These are phyloP conservation scores for Fonsecaea monophora DNA, from an alignment of 2,329 filamentous ascomycete species.

Conservation along the genomic window DNA sequence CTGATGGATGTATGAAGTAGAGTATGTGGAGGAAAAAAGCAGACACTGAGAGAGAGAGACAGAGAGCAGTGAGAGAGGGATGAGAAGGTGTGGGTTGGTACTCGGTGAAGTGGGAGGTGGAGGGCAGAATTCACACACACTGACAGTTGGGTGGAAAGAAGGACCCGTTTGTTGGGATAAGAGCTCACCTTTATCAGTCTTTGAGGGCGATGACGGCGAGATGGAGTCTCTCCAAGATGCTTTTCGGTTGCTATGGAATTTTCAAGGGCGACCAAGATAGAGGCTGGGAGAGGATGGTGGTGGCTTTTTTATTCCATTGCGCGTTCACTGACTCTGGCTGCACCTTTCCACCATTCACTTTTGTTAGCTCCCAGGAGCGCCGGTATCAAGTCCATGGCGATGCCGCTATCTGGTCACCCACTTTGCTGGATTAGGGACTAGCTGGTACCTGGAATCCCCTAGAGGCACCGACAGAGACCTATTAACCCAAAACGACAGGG, in stretches of 20 bases:
- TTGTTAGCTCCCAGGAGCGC: slow-evolving; percentile 6
- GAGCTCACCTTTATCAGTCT: slow-evolving; percentile 16
- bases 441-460: not conserved
- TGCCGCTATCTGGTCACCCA: slow-evolving; percentile 22
- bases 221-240: not conserved
- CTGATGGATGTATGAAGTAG: slow-evolving; percentile 10
- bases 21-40: slow-evolving; percentile 23
- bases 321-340: slow-evolving; percentile 4
- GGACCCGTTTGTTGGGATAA: not conserved
- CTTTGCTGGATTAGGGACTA: slow-evolving; percentile 11
- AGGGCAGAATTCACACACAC: slow-evolving; percentile 23
- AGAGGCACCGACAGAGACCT: slow-evolving; percentile 1
- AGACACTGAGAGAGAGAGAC: slow-evolving; percentile 7
- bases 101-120: slow-evolving; percentile 2
- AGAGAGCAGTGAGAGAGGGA: slow-evolving; percentile 20
- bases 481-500: slow-evolving; percentile 16
- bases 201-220: slow-evolving; percentile 9
- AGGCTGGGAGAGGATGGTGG: slow-evolving; percentile 3
- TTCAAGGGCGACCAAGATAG: slow-evolving; percentile 12
- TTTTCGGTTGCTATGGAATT: slow-evolving; percentile 14
- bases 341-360: slow-evolving; percentile 13
- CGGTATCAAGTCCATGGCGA: slow-evolving; percentile 15
- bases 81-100: slow-evolving; percentile 15
- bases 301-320: slow-evolving; percentile 21
- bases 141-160: slow-evolving; percentile 12